A percentile compares a stretch with the other conserved stretches of the same genome.
Evolutionary conservation across 805 yeast species (phyloP).

Genomic region (Saturnispora sanitii): DNA sequence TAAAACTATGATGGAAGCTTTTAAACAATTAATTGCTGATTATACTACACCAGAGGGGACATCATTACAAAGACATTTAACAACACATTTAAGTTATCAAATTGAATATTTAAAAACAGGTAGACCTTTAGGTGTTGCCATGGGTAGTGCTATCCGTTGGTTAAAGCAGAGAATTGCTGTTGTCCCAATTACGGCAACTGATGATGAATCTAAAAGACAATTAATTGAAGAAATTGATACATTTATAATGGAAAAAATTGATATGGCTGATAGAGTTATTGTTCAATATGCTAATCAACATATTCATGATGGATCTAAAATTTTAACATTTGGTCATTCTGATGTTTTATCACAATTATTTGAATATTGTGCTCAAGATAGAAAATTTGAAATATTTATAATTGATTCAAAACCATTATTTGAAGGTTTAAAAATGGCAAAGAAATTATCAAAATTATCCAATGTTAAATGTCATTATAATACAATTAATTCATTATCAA

Average conservation of each 20-base stretch:
- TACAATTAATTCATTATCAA: conserved; percentile 66
- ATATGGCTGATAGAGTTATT: conserved; percentile 73
- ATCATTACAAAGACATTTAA: conserved; percentile 77
- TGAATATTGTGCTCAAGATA: conserved; percentile 58
- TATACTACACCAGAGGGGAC: conserved; percentile 81
- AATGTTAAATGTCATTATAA: conserved; percentile 74
- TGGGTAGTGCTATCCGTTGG: conserved; percentile 99
- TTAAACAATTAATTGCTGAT: conserved; percentile 67
- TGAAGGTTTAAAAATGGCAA: conserved; percentile 78
- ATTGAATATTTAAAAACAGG: conserved; percentile 87
- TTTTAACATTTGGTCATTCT: conserved; percentile 83
- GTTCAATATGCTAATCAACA: conserved; percentile 71
- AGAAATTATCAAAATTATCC: conserved; percentile 38
- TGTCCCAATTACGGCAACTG: conserved; percentile 63
- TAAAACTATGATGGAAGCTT: conserved; percentile 73
- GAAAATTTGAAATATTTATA: conserved; percentile 66
- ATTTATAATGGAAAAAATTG: conserved; percentile 77
- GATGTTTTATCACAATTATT: conserved; percentile 72
- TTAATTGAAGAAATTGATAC: conserved; percentile 63
- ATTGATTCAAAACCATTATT: conserved; percentile 91
- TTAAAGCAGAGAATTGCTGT: conserved; percentile 85
- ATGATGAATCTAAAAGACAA: conserved; percentile 54
- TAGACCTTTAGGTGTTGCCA: conserved; percentile 81
- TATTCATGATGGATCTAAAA: conserved; percentile 64
- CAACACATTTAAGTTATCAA: conserved; percentile 81